Evolutionary conservation across 805 yeast species (phyloP), one percentile per base, ranked within the genome.

Genomic region (Cephaloascus albidus): DNA sequence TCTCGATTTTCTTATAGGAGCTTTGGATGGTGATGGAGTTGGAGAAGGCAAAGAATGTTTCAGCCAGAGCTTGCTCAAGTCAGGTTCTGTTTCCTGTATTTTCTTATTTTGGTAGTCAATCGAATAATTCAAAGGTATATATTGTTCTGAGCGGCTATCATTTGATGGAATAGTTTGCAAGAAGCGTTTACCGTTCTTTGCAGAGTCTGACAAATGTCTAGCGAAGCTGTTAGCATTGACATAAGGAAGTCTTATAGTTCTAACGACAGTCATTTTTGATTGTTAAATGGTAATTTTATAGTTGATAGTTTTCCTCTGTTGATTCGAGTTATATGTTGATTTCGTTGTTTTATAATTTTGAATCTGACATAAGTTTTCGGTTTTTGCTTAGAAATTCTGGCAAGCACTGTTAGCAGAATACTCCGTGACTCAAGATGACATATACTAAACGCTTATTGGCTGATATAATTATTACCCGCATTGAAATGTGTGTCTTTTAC

Each of bases 131-230:
- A 35, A 35, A 6, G 36, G 36, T 20, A 35, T 18, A 16, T 17
- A 17, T 18, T 6, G 14, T 5, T 18, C 17, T 6, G 27, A 34
- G 8, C 17, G n/a, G 17, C 16, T 37, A 3, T 4, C 15, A 12
- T 48, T 45, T 16, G 40, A 35, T 6, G 59, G 60, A 4, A 53
- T 50, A 3, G 60, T 57, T 40, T 57, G 57, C 43, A 58, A 48
- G 39, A 46, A 56, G 30, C 63, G 39, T 45, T 53, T 57, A 18
- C 34, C 16, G 19, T 23, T 23, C 12, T 23, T 23, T 12, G 28
- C 12, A 12, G 28, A 23, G 28, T 23, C 28, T 23, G 28, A 23
- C 6, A 23, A 23, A 12, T 12, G 12, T 23, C 28, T 23, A 12
- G 10, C 6, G 10, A 23, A 23, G 6, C 6, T 23, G 28, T 12